Base-by-base conservation (phyloP, 805 yeast genomes). In the Wickerhamiella sergipiensis region DNA sequence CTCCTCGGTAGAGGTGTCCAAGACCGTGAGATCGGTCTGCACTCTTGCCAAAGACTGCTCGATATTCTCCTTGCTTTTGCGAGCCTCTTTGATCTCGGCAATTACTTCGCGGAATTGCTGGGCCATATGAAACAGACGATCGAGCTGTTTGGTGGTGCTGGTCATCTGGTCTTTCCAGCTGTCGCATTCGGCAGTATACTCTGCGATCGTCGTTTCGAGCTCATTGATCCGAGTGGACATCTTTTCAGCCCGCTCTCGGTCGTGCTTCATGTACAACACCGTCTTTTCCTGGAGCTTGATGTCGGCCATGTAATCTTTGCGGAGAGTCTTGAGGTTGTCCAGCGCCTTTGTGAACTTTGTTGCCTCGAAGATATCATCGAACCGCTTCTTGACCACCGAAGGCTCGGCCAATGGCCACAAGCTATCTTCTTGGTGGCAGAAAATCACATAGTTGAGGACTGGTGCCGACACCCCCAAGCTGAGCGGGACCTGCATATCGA, bases 401-500 rank as follows among this genome's bases (percentile, higher is more conserved):
- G 98, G 94, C 65, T 92, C 99, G 1, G 66, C 58, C 46, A 92
- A 71, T 1, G 99, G 99, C 99, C 99, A 92, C 26, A 87, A 67
- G 59, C 90, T 81, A 53, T 92, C 99, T 61, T 92, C 99, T 64
- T 92, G 99, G 62, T 92, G 99, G 61, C 98, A 90, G 67, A 92
- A 92, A 1, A 90, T 81, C 43, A 92, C 98, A 63, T 87, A 86
- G 57, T 90, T 95, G 48, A 92, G 68, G 50, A 92, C 79, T 0
- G 97, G 85, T 52, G 79, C 78, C 0, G 95, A 84, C 0, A 89
- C 95, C 6, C 98, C 99, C 51, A 92, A 71, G 55, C 80, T 81
- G 22, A 75, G 72, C 1, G 97, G 97, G 39, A 92, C 81, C 50
- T 83, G 83, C 5, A 74, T 67, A 61, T 92, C 96, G 47, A 92